Base-by-base conservation (phyloP, 495 filamentous ascomycete species). In the Daldinia loculata region DNA sequence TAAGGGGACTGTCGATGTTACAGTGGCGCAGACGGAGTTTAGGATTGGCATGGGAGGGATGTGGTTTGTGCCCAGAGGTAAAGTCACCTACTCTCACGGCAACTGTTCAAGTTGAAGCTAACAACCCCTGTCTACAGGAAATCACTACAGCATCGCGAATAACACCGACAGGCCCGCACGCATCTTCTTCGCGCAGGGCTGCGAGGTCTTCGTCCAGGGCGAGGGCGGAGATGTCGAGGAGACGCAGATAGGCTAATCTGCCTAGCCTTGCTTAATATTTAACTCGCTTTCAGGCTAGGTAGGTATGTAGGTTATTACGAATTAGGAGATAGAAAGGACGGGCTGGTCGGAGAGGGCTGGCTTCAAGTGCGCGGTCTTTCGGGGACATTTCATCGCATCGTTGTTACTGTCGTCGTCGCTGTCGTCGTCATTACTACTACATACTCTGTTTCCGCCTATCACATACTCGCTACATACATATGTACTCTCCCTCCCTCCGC, bases 21-120 rank as follows among this genome's bases (percentile, higher is more conserved):
- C 88, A 53, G 87, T 98, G 12, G 91, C 91, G 67, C 90, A 91
- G n/a, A 92, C 88, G n/a, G 83, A 84, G 69, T 98, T 97, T 76
- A 86, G 89, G 66, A 92, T 97, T 64, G 87, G 90, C 12, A 92
- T 92, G 72, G 94, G 94, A 30, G 93, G 94, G 30, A 89, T 95
- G 70, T 98, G 92, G 81, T 93, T 95, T 78, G 93, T 98, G 63
- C 96, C 95, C 14, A 87, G 94, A 88, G 96, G 95, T 98, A 77
- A 32, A 34, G 32, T 11, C 32, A 34, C 32, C 32, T 34, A 34
- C 32, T 34, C 32, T 11, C 32, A 34, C 32, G 12, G 9, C 2
- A 34, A 11, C 32, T 34, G 6, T 34, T 34, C 5, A 30, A 32
- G 9, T 9, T 11, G 4, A 39, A 56, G 27, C 70, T 78, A 41